phyloP scores from a whole-genome alignment of 305 asterid genomes.

The Solanum hybrid region DNA sequence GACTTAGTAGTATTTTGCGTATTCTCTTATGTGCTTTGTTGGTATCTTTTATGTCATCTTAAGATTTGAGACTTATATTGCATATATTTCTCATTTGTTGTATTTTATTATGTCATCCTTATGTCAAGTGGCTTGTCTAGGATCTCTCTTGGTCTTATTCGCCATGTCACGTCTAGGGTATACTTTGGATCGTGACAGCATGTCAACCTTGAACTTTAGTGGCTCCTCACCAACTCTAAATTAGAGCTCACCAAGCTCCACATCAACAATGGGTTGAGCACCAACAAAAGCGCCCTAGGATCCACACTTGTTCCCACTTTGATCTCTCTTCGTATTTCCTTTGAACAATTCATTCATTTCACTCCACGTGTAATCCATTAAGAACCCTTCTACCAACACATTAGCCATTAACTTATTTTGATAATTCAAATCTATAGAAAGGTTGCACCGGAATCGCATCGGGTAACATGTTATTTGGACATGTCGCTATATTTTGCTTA shows the following conservation, averaged over 20 bases:
- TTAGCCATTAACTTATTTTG: neutral
- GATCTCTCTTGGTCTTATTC: neutral
- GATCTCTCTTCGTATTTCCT: neutral
- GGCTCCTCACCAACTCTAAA: neutral
- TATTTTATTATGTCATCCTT: neutral
- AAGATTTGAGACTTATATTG: neutral
- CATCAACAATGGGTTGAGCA: neutral
- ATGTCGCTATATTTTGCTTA: neutral
- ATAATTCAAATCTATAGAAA: neutral
- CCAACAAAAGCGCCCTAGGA: neutral
- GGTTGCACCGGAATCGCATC: neutral
- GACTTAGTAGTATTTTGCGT: neutral
- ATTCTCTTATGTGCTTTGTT: no score
- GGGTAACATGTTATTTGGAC: neutral
- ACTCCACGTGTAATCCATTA: neutral
- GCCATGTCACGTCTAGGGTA: neutral
- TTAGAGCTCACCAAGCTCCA: neutral
- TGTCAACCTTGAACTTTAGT: neutral
- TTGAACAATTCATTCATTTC: neutral
- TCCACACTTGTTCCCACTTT: neutral
- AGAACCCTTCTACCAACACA: neutral
- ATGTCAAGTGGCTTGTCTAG: neutral
- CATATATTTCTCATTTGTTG: neutral
- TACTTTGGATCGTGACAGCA: neutral
- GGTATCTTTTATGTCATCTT: neutral